Base-by-base conservation (phyloP, 768 basidiomycete genomes). In the Termitomyces eurrhizus region DNA sequence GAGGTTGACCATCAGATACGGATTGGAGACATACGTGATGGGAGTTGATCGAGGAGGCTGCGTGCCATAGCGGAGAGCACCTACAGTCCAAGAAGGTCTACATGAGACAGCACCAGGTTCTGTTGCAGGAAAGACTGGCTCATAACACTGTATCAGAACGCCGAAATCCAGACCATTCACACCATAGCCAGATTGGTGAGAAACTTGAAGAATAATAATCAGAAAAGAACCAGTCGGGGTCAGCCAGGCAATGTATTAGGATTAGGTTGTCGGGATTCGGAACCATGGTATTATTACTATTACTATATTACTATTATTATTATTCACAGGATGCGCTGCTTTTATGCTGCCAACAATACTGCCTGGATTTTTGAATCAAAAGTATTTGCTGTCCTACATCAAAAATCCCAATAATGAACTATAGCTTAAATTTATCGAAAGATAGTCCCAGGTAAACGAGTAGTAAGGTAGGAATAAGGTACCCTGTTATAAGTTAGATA, bases 1-100 rank as follows among this genome's bases (percentile, higher is more conserved):
- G 81, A 79, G 5, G 85, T n/a, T 85, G 21, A 75, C 66, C 62
- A 80, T 80, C 52, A 59, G 62, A 18, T 41, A 8, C 35, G 46
- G 39, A n/a, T 24, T 18, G 29, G 26, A 7, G 51, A 24, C 55
- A 33, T 8, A 12, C 12, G 35, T 53, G 46, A 44, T 8, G 11
- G 29, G 4, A 32, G 26, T 8, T 37, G 35, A 42, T 36, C 24
- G 26, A 46, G 35, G 52, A 52, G 18, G 41, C 13, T 44, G 51
- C 58, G 26, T 26, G 51, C 7, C 13, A 16, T 12, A 18, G 11
- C 18, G 39, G 42, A 58, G 41, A n/a, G 29, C 41, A 2, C 42
- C 37, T 26, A 50, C 12, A 51, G 24, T 18, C 26, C 21, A 18
- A 42, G 6, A 26, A 39, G 37, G 12, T 50, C 21, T 6, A 13